Evolutionary conservation across 345 rosid species (phyloP), one percentile per base, ranked within the genome.

Genomic region (Hibiscus tridactylites): DNA sequence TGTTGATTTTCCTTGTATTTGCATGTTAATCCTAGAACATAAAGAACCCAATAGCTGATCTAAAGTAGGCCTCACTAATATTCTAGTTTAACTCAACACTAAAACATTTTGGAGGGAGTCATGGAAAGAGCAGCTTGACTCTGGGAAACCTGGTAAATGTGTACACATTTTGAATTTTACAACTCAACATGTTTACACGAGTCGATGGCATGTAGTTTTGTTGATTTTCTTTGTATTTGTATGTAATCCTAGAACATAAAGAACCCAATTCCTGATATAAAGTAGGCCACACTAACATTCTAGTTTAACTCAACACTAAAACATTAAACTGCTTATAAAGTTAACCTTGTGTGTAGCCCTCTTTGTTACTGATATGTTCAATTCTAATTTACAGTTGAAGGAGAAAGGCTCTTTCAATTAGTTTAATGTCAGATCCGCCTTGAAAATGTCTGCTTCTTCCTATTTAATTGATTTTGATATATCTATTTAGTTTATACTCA

Each of bases 41-140:
- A 65, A 24, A 65, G 49, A 44, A 46, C 56, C 70, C 12, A 24
- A 24, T 12, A 44, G 69, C 6, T 65, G 37, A 66, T 46, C 3
- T 26, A 47, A 47, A 16, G 13, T 49, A 49, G 57, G 57, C 13
- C 57, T 24, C 10, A 16, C 57, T 26, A 49, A 6, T 10, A 26
- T 24, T 26, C 8, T 66, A 49, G 58, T 47, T 47, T 33, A 66
- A 66, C 58, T 24, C 39, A 46, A 47, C 35, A 7, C 13, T 13
- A 6, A 33, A 4, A 33, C 5, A 86, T 79, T 90, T 87, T 62
- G 98, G 98, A 70, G 91, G 97, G 97, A 94, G 97, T 78, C 98
- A 91, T 86, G 97, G 61, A 90, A 91, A 75, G 98, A 94, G 83
- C 84, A 85, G 76, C 93, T 94, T 77, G 96, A 94, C 86, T 90